Evolutionary conservation across 345 rosid genomes (phyloP).

Genomic region (Eucalyptus paniculata): DNA sequence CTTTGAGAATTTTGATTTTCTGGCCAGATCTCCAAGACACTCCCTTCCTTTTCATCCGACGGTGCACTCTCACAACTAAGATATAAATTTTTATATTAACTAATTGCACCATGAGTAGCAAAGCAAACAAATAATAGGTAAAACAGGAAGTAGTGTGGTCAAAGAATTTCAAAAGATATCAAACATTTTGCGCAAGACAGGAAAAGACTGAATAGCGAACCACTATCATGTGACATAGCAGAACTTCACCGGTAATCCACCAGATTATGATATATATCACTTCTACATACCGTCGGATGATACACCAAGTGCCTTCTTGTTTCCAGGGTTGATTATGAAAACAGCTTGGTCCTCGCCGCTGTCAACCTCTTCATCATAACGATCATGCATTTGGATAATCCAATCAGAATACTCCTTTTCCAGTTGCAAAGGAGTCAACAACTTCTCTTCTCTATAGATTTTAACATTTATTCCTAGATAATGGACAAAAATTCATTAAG

Average conservation of each 20-base stretch:
- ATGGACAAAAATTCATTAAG: too few species aligned
- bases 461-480: too few species aligned
- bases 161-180: neutral
- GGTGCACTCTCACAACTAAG: slow-evolving; percentile 56
- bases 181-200: neutral
- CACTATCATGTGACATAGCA: neutral
- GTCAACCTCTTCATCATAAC: slow-evolving; percentile 28
- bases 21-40: slow-evolving; percentile 42
- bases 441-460: too few species aligned
- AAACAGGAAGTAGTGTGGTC: neutral
- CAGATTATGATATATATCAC: neutral
- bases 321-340: slow-evolving; percentile 18
- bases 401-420: too few species aligned
- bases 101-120: neutral
- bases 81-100: neutral
- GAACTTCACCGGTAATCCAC: neutral
- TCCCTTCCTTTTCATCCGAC: slow-evolving; percentile 26
- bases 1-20: slow-evolving; percentile 50
- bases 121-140: neutral
- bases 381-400: slow-evolving; percentile 36
- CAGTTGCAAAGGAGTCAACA: too few species aligned
- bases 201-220: neutral
- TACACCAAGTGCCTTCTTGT: slow-evolving; percentile 40
- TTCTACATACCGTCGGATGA: slow-evolving; percentile 36
- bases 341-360: slow-evolving; percentile 43